These are phyloP conservation scores for Pouteria campechiana DNA, from an alignment of 179 eudicot species.

Conservation along the genomic window DNA sequence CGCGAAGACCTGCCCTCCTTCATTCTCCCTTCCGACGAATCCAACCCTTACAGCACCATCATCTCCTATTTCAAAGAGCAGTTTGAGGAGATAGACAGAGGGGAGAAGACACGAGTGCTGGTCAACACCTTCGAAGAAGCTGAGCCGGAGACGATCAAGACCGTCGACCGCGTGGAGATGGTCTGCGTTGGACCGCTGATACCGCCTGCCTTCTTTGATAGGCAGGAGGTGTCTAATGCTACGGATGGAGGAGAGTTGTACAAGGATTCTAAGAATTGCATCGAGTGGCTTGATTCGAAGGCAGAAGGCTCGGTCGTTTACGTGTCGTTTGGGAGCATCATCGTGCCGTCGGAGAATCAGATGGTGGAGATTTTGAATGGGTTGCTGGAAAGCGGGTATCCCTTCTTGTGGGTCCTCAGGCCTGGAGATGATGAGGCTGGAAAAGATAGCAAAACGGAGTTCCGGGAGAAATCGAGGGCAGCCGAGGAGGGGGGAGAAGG, in stretches of 20 bases:
- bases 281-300: slow-evolving; percentile 20
- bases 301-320: slow-evolving; percentile 18
- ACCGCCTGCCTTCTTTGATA: slow-evolving; percentile 25
- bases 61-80: slow-evolving; percentile 56
- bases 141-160: slow-evolving; percentile 34
- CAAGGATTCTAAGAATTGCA: slow-evolving; percentile 22
- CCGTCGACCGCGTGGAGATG: slow-evolving; percentile 26
- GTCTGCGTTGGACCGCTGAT: slow-evolving; percentile 59
- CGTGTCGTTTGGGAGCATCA: slow-evolving; percentile 24
- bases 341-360: slow-evolving; percentile 10
- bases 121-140: slow-evolving; percentile 54
- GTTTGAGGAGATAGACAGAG: no score
- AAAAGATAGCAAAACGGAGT: no score
- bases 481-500: slow-evolving; percentile 10
- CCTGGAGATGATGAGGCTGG: slow-evolving; percentile 17
- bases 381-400: slow-evolving; percentile 13
- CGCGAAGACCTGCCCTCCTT: slow-evolving; percentile 14
- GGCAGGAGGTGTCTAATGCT: slow-evolving; percentile 4
- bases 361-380: slow-evolving; percentile 20
- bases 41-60: slow-evolving; percentile 34
- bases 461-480: no score
- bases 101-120: slow-evolving; percentile 24
- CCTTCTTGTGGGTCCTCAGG: slow-evolving; percentile 21
- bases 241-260: slow-evolving; percentile 3
- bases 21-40: slow-evolving; percentile 9